Percentiles rank a stretch among this genome's conserved stretches.
These are phyloP conservation scores for Yamadazyma buinensis DNA, from an alignment of 1,139 yeast species.

Conservation along the genomic window DNA sequence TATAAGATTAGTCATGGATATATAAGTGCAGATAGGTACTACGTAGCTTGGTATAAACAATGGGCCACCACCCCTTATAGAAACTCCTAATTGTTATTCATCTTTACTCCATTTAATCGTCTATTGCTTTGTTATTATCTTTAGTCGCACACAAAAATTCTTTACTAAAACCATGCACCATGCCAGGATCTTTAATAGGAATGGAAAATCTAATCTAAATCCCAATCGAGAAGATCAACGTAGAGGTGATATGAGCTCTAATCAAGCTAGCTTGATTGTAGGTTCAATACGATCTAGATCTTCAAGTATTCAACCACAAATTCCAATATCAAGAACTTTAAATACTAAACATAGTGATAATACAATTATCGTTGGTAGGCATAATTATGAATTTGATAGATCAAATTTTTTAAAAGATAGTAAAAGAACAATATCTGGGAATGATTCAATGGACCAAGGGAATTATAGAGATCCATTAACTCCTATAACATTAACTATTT, in stretches of 20 bases:
- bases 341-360: slow-evolving; percentile 13
- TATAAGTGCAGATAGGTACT: too few species aligned
- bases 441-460: too few species aligned
- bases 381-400: slow-evolving; percentile 8
- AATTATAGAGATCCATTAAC: slow-evolving; percentile 10
- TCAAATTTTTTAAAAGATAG: background rate
- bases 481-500: slow-evolving; percentile 50
- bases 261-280: slow-evolving; percentile 19
- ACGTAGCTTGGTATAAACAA: too few species aligned
- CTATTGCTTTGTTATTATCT: too few species aligned
- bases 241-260: slow-evolving; percentile 17
- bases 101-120: too few species aligned
- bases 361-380: slow-evolving; percentile 15
- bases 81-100: too few species aligned
- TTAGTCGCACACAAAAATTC: too few species aligned
- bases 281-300: slow-evolving; percentile 15
- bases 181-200: slow-evolving; percentile 22
- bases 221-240: slow-evolving; percentile 2
- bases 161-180: slow-evolving; percentile 21
- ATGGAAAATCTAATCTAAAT: slow-evolving; percentile 3
- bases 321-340: slow-evolving; percentile 6
- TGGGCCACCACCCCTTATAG: too few species aligned
- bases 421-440: background rate
- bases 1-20: too few species aligned
- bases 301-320: slow-evolving; percentile 8